Percentiles rank a stretch among this genome's conserved stretches.
Conservation (phyloP, 208 protist species). For the Leishmania tarentolae region DNA sequence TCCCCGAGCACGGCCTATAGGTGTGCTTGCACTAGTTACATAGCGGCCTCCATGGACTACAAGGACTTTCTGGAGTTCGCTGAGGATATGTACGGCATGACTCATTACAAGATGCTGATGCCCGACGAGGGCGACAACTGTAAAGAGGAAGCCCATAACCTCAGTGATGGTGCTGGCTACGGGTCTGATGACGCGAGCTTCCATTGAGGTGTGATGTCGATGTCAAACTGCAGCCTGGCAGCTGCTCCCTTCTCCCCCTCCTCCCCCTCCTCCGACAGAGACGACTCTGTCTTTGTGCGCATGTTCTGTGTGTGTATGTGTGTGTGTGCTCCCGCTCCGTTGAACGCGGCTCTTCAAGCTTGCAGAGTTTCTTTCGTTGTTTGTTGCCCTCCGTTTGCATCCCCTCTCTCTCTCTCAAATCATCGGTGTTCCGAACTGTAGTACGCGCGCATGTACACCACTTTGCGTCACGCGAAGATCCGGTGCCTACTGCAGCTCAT, state of each 20-base stretch:
- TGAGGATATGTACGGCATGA: conserved; percentile 57
- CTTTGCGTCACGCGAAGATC: not conserved
- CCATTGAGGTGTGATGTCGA: not conserved
- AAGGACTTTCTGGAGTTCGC: conserved; percentile 71
- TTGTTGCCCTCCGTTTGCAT: not conserved
- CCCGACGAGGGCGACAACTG: conserved; percentile 16
- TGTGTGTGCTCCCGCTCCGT: not conserved
- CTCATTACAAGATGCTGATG: conserved; percentile 26
- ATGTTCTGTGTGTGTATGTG: not conserved
- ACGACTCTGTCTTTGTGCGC: not conserved
- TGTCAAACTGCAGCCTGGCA: not conserved
- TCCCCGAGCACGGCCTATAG: conserved; percentile 35
- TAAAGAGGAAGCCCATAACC: not conserved
- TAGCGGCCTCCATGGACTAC: conserved; percentile 74
- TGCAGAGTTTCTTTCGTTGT: not conserved
- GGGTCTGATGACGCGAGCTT: not conserved
- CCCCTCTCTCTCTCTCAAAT: not conserved
- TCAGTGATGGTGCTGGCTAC: not conserved
- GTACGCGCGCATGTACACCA: not conserved
- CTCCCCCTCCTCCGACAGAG: not conserved
- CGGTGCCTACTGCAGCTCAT: not conserved
- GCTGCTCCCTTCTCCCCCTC: not conserved
- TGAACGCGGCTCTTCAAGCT: not conserved
- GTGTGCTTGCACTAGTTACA: conserved; percentile 70
- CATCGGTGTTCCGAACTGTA: not conserved